A percentile compares a stretch with the other conserved stretches of the same genome.
Conservation (phyloP, 2,329 filamentous ascomycete species). For the Fusarium poae region DNA sequence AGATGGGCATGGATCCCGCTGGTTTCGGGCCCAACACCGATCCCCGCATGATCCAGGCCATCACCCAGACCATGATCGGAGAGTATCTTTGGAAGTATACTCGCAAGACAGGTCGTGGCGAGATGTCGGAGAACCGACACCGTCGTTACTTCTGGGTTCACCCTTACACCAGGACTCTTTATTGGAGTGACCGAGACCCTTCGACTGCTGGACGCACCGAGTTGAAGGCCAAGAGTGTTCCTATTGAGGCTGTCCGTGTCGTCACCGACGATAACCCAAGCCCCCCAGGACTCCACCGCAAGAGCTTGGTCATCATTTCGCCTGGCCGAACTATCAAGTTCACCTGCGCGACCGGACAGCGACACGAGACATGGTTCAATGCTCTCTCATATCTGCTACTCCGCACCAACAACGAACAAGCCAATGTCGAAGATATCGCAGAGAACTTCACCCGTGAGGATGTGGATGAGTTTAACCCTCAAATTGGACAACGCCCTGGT, state of each 20-base stretch:
- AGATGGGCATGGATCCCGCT: slow-evolving; percentile 64
- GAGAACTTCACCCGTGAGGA: slow-evolving; percentile 72
- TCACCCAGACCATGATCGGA: slow-evolving; percentile 99
- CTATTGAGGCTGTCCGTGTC: slow-evolving; percentile 92
- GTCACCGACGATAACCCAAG: slow-evolving; percentile 95
- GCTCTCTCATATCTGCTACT: slow-evolving; percentile 92
- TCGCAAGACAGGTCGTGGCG: slow-evolving; percentile 88
- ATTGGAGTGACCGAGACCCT: slow-evolving; percentile 95
- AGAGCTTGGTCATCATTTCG: slow-evolving; percentile 91
- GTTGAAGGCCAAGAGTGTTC: slow-evolving; percentile 86
- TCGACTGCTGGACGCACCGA: slow-evolving; percentile 81
- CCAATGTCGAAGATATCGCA: slow-evolving; percentile 70
- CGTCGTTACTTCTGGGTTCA: slow-evolving; percentile 99
- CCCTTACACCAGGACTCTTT: slow-evolving; percentile 94
- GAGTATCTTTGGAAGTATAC: slow-evolving; percentile 99
- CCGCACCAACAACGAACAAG: slow-evolving; percentile 75
- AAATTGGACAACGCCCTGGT: slow-evolving; percentile 56
- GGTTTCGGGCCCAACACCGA: slow-evolving; percentile 82
- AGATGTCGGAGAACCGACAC: slow-evolving; percentile 90
- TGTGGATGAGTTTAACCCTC: slow-evolving; percentile 85
- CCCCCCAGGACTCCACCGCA: slow-evolving; percentile 92
- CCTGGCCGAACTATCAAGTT: slow-evolving; percentile 92
- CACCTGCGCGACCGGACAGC: slow-evolving; percentile 90
- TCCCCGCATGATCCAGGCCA: slow-evolving; percentile 98
- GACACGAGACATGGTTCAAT: slow-evolving; percentile 99